These are phyloP conservation scores for Brettanomyces bruxellensis DNA, from an alignment of 805 yeast species.

Conservation along the genomic window DNA sequence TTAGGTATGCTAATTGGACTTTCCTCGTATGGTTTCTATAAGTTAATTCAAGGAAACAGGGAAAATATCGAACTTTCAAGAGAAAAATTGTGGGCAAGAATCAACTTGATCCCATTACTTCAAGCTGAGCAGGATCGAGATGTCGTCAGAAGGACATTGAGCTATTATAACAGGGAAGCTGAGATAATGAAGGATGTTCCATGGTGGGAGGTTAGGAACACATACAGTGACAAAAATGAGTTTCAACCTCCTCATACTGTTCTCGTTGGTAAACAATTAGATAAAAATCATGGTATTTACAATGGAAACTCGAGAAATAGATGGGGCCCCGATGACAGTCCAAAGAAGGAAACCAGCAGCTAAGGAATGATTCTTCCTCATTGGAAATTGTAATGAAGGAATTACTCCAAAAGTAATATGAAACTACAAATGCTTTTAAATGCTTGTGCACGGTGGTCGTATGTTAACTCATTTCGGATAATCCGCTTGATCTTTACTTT, in stretches of 20 bases:
- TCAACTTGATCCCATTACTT: constrained; percentile 61
- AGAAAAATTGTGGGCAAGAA: constrained; percentile 72
- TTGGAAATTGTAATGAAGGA: too few relatives aligned
- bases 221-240: constrained; percentile 25
- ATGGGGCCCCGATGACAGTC: constrained; percentile 6
- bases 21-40: constrained; percentile 66
- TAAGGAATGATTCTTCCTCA: neutral
- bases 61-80: constrained; percentile 69
- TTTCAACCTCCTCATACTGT: constrained; percentile 30
- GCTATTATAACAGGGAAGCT: constrained; percentile 62
- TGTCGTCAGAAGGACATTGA: constrained; percentile 57
- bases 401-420: too few relatives aligned
- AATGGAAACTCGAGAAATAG: constrained; percentile 25
- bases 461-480: too few relatives aligned
- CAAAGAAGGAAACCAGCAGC: neutral
- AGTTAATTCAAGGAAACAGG: constrained; percentile 54
- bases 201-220: constrained; percentile 48
- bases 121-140: constrained; percentile 81
- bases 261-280: constrained; percentile 27
- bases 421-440: too few relatives aligned
- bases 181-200: constrained; percentile 54
- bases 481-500: too few relatives aligned
- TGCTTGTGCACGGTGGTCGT: too few relatives aligned
- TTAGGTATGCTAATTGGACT: constrained; percentile 54
- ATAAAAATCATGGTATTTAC: constrained; percentile 20